Conservation (phyloP, 257 asterid genomes). For the Solanum neorickii region DNA sequence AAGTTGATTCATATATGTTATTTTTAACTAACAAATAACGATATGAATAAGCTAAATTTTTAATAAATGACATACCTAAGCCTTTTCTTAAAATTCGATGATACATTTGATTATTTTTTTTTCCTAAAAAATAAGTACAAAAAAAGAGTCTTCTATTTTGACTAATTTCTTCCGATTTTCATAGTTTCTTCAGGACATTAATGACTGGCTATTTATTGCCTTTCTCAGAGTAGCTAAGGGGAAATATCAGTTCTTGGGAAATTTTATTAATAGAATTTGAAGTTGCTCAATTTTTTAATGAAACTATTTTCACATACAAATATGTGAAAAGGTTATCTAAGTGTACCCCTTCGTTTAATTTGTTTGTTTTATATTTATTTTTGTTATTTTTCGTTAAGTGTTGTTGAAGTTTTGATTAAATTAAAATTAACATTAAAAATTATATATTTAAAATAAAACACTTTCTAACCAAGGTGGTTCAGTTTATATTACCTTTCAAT, state of each 20-base stretch:
- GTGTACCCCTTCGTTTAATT: accelerated
- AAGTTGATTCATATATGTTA: too few relatives aligned
- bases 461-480: accelerated
- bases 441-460: too few relatives aligned
- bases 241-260: background rate
- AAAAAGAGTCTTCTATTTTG: background rate
- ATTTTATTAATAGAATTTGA: background rate
- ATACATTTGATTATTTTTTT: too few relatives aligned
- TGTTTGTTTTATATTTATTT: too few relatives aligned
- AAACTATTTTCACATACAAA: background rate
- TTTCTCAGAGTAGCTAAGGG: background rate
- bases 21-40: too few relatives aligned
- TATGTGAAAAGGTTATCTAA: background rate
- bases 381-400: too few relatives aligned
- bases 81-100: too few relatives aligned
- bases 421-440: accelerated
- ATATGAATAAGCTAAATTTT: too few relatives aligned
- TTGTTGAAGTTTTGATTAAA: too few relatives aligned
- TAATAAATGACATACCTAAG: too few relatives aligned
- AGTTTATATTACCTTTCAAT: too few relatives aligned
- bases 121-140: too few relatives aligned
- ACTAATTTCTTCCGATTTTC: background rate
- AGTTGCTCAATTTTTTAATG: background rate
- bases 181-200: background rate
- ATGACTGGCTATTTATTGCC: background rate